Base-by-base conservation (phyloP, 1,284 basidiomycete genomes). In the Acaromyces ingoldii region DNA sequence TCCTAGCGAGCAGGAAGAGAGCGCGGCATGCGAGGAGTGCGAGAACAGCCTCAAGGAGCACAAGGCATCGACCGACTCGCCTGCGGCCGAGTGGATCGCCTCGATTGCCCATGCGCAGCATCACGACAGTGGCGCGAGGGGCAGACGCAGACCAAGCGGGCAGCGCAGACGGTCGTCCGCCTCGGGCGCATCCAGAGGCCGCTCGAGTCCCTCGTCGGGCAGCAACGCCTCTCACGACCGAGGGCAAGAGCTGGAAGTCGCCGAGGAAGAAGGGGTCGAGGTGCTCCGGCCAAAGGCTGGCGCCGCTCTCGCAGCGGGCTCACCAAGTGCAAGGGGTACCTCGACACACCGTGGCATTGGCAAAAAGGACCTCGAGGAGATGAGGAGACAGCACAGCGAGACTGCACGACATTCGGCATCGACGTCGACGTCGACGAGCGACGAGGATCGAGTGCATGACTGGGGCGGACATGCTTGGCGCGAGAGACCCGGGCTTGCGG, bases 291-390 rank as follows among this genome's bases (percentile, higher is more conserved):
- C 38, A 9, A 19, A 13, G 21, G 21, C 28, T 17, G 21, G 17
- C 17, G 13, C n/a, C n/a, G n/a, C n/a, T n/a, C n/a, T n/a, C n/a
- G n/a, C n/a, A n/a, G n/a, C n/a, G n/a, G n/a, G 19, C 13, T n/a
- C 4, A 45, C 19, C 42, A 4, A 45, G 42, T 29, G 42, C 21
- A 45, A 26, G 15, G 6, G 39, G 10, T 21, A 19, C 7, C 1
- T 15, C n/a, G 30, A 3, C 6, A 11, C 26, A 19, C 11, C 29
- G 38, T 19, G 62, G 65, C 10, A 50, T 69, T 17, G 66, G 66
- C 28, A 58, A 60, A 17, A 69, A 69, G 49, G 62, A 67, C 28
- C 51, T 69, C n/a, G 66, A 57, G 7, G 59, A 55, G 4, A 49
- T 67, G 50, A 42, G 66, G 21, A 26, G 46, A 25, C 33, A 41